Evolutionary conservation across 805 yeast genomes (phyloP).

Genomic region (Lipomyces japonicus): DNA sequence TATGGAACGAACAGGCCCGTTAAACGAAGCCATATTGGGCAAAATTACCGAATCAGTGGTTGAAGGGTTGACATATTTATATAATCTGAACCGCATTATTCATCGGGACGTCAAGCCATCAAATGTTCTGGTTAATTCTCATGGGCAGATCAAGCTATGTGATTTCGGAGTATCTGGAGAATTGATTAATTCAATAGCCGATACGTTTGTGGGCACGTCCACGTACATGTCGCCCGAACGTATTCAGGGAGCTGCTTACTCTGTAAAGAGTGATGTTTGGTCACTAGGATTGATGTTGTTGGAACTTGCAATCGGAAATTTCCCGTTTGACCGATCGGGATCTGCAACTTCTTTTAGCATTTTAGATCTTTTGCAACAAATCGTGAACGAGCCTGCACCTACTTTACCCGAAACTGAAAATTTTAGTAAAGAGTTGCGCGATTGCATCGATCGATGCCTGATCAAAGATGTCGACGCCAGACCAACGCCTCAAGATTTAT

Average conservation of each 20-base stretch:
- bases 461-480: slow-evolving; percentile 64
- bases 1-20: slow-evolving; percentile 54
- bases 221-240: slow-evolving; percentile 94
- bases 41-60: slow-evolving; percentile 73
- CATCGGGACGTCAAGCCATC: slow-evolving; percentile 97
- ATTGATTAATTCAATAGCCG: slow-evolving; percentile 93
- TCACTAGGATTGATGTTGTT: slow-evolving; percentile 86
- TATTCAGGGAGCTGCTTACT: slow-evolving; percentile 89
- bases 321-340: slow-evolving; percentile 52
- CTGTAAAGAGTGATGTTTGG: slow-evolving; percentile 97
- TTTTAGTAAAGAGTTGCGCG: slow-evolving; percentile 52
- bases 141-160: slow-evolving; percentile 85
- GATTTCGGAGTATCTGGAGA: slow-evolving; percentile 98
- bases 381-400: slow-evolving; percentile 92
- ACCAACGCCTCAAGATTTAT: slow-evolving; percentile 68
- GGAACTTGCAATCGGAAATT: slow-evolving; percentile 80
- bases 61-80: slow-evolving; percentile 75
- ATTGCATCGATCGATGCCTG: slow-evolving; percentile 71
- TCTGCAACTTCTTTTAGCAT: slow-evolving; percentile 67
- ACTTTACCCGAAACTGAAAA: slow-evolving; percentile 46
- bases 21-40: slow-evolving; percentile 65
- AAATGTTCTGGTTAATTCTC: slow-evolving; percentile 80
- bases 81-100: slow-evolving; percentile 78
- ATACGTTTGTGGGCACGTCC: slow-evolving; percentile 96
- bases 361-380: slow-evolving; percentile 82